phyloP scores from a whole-genome alignment of 345 rosid species.

The Crucihimalaya himalaica region DNA sequence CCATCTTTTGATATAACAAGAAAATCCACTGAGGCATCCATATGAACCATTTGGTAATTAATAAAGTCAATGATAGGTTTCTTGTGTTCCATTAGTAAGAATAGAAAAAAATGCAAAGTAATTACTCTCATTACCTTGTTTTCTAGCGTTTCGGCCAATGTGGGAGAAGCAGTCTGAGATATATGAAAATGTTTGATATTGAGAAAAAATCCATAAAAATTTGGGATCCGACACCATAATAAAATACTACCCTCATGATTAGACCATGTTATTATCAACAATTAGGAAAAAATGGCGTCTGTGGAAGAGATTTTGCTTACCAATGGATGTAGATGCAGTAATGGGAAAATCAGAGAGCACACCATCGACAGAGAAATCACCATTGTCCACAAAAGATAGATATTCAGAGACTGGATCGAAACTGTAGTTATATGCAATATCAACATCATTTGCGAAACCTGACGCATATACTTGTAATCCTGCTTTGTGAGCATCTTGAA shows the following conservation, averaged over 20 bases:
- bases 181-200: background rate
- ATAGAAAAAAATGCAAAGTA: background rate
- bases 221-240: no score
- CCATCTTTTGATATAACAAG: constrained; percentile 65
- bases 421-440: constrained; percentile 67
- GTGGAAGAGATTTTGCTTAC: constrained; percentile 37
- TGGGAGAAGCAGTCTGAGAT: constrained; percentile 72
- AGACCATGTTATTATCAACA: no score
- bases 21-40: constrained; percentile 37
- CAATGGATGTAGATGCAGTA: constrained; percentile 64
- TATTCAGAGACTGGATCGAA: constrained; percentile 71
- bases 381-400: constrained; percentile 64
- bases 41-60: background rate
- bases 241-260: no score
- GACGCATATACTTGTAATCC: constrained; percentile 72
- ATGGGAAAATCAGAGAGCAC: constrained; percentile 77
- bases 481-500: constrained; percentile 72
- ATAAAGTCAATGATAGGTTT: background rate
- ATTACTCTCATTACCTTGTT: constrained; percentile 47
- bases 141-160: constrained; percentile 46
- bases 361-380: constrained; percentile 76
- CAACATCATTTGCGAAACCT: constrained; percentile 61
- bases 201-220: no score
- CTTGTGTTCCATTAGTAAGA: background rate
- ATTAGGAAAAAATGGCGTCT: background rate